Percentiles rank a stretch among this genome's conserved stretches.
Evolutionary conservation across 352 stramenopile genomes (phyloP).

Genomic region (Phytophthora ohioensis): DNA sequence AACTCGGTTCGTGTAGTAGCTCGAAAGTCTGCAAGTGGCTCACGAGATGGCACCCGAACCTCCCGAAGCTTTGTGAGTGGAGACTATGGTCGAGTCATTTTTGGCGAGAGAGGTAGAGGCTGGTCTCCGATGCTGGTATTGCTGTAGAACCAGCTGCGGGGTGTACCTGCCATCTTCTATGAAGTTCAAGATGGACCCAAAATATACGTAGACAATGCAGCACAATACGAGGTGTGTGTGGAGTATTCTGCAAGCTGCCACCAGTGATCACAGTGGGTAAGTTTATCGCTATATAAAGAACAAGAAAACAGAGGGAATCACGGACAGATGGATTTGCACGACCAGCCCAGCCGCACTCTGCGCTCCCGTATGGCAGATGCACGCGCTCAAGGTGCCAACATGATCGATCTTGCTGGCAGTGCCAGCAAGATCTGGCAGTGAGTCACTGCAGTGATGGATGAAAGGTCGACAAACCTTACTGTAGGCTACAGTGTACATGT

Average conservation of each 20-base stretch:
- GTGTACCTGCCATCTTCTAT: neutral
- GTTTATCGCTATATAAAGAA: conserved; percentile 9
- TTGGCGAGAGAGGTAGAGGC: conserved; percentile 15
- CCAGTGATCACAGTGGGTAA: neutral
- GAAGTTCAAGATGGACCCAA: neutral
- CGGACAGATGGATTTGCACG: conserved; percentile 12
- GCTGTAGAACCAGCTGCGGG: conserved; percentile 23
- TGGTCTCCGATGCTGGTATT: conserved; percentile 21
- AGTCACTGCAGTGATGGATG: conserved; percentile 6
- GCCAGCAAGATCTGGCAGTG: neutral
- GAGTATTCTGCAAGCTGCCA: too few relatives aligned
- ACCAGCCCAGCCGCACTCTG: conserved; percentile 17
- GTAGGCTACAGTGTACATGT: too few relatives aligned
- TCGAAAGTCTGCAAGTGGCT: conserved; percentile 34
- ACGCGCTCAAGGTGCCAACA: conserved; percentile 1
- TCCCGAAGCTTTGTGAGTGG: neutral
- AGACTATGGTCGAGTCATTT: conserved; percentile 18
- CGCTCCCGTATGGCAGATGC: conserved; percentile 22
- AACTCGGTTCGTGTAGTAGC: conserved; percentile 4
- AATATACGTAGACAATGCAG: neutral
- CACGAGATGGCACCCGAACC: conserved; percentile 12
- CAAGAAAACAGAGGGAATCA: neutral
- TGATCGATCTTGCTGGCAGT: neutral
- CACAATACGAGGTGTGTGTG: too few relatives aligned
- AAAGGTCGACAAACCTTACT: neutral